A percentile compares a stretch with the other conserved stretches of the same genome.
Evolutionary conservation across 495 filamentous ascomycete genomes (phyloP).

Genomic region (Viridothelium virens): DNA sequence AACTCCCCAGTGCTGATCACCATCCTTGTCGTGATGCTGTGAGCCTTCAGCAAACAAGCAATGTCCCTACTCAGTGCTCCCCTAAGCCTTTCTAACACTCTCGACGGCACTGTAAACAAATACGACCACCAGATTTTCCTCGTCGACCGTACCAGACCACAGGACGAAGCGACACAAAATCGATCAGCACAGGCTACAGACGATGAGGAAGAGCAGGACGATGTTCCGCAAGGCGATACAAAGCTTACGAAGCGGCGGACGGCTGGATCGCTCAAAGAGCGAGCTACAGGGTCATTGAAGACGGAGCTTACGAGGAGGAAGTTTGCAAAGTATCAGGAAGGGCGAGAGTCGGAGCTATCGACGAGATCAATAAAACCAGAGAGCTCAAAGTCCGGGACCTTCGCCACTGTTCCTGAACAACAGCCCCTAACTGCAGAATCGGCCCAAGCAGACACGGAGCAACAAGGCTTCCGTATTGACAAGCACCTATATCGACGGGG

Average conservation of each 20-base stretch:
- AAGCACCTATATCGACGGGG: conserved; percentile 17
- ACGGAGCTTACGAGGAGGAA: conserved; percentile 48
- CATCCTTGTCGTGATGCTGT: conserved; percentile 3
- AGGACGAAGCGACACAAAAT: conserved; percentile 10
- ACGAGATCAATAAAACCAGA: conserved; percentile 16
- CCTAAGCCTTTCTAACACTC: background rate
- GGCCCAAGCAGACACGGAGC: conserved; percentile 7
- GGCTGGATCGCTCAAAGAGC: conserved; percentile 15
- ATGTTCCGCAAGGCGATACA: conserved; percentile 13
- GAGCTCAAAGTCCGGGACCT: conserved; percentile 2
- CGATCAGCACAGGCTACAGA: background rate
- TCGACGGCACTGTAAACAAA: conserved; percentile 27
- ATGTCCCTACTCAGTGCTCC: conserved; percentile 1
- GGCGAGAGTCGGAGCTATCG: conserved; percentile 36
- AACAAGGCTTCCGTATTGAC: conserved; percentile 18
- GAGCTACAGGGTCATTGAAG: conserved; percentile 35
- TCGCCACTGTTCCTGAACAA: conserved; percentile 15
- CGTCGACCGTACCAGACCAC: conserved; percentile 42
- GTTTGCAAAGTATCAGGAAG: conserved; percentile 56
- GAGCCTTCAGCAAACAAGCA: background rate
- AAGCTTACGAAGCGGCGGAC: conserved; percentile 20
- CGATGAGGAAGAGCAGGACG: conserved; percentile 13
- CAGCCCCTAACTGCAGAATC: conserved; percentile 5
- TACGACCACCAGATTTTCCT: conserved; percentile 57
- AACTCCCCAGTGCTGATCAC: background rate